phyloP scores from a whole-genome alignment of 352 stramenopile genomes.

The Aphanomyces invadans region DNA sequence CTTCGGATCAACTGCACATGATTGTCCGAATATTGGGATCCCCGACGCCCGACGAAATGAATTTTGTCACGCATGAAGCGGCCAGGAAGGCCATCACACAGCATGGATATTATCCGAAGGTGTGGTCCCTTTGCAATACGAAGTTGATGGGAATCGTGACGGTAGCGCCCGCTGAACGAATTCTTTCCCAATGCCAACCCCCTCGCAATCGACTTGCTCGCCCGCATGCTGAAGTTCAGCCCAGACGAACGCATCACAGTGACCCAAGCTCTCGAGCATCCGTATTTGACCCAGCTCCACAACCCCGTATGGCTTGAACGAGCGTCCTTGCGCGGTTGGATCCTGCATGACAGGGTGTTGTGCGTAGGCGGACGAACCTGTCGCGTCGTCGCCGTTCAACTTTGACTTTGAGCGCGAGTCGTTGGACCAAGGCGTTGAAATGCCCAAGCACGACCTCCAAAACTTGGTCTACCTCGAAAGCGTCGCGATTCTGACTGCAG shows the following conservation, averaged over 20 bases:
- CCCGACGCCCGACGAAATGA: constrained; percentile 90
- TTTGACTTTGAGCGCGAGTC: constrained; percentile 84
- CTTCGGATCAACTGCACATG: constrained; percentile 79
- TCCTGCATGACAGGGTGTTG: no score
- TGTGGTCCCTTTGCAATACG: constrained; percentile 27
- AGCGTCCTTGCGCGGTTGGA: background rate
- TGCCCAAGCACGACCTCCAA: constrained; percentile 82
- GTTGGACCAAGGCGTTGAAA: constrained; percentile 69
- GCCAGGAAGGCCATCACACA: constrained; percentile 76
- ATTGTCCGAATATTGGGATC: constrained; percentile 90
- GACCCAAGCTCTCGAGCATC: constrained; percentile 82
- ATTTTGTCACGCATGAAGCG: constrained; percentile 94
- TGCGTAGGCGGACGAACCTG: constrained; percentile 73
- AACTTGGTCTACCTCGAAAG: constrained; percentile 70
- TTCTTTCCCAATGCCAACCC: constrained; percentile 83
- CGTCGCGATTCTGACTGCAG: constrained; percentile 31
- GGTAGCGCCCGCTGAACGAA: constrained; percentile 55
- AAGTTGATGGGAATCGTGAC: constrained; percentile 15
- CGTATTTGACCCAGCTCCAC: constrained; percentile 86
- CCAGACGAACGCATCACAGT: constrained; percentile 90
- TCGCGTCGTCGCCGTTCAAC: constrained; percentile 67
- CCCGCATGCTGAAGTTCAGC: constrained; percentile 91
- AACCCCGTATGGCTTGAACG: constrained; percentile 53
- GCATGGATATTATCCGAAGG: constrained; percentile 79
- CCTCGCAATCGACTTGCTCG: constrained; percentile 79